Base-by-base conservation (phyloP, 1,284 basidiomycete species). In the Caloboletus inedulis region DNA sequence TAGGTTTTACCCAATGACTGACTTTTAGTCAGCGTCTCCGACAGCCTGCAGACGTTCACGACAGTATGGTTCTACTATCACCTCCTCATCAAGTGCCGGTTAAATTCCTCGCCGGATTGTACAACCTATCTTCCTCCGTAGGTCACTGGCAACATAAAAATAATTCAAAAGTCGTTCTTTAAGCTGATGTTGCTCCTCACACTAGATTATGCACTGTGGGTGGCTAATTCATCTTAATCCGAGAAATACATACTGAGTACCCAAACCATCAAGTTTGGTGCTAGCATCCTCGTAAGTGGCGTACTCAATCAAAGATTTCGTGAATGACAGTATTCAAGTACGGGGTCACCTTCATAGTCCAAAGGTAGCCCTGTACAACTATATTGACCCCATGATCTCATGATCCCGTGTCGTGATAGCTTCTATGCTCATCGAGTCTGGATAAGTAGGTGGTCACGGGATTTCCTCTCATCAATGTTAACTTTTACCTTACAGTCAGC, bases 341-440 rank as follows among this genome's bases (percentile, higher is more conserved):
- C 40, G 49, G 36, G 6, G 6, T 56, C 25, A 52, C 57, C 6
- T 64, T 64, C 25, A 39, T 57, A 4, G 60, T 62, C 4, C 60
- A 62, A 42, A 37, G 54, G 60, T 62, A 53, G 18, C 23, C 13
- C 3, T 25, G 7, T 30, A n/a, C 13, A 18, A 10, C n/a, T 14
- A 21, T 19, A 34, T 13, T 14, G 4, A 8, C 3, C 12, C 41
- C 12, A 30, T 43, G 25, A 43, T 30, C 27, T 43, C 41, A 43
- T 9, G 18, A 19, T 33, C 4, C 7, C 23, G 9, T 25, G 5
- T 5, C 9, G 10, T 30, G 2, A 34, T 36, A 66, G 65, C 41
- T 64, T 64, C 39, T 64, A 64, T 19, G 53, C 51, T 27, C 65
- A 64, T 31, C 62, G 65, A 31, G 54, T 64, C 4, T 64, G 63